Evolutionary conservation across 2,329 filamentous ascomycete genomes (phyloP), one percentile per base, ranked within the genome.

Genomic region (Stemphylium vesicarium): DNA sequence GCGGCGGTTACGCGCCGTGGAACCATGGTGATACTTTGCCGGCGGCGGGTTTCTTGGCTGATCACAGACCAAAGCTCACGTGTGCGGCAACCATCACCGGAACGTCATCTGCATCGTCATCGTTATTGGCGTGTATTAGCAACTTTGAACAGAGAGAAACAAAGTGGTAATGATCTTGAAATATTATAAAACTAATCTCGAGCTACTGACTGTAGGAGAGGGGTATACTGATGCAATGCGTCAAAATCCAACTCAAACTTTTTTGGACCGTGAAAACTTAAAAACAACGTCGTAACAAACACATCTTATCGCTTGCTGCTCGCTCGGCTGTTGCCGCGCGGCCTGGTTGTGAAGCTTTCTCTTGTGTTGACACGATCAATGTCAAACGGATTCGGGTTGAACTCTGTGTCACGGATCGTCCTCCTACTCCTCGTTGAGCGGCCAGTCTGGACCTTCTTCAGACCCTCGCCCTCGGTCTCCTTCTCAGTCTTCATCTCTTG

Each of bases 331-430:
- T 60, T 65, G 9, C 47, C 50, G 16, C 66, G 61, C n/a, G 56
- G 53, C 48, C 67, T 64, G 40, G 45, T 53, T 10, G 48, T 62
- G 59, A 82, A 82, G 53, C 75, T 79, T 49, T 81, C 79, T 51
- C 75, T 66, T 24, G 80, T 82, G 55, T 81, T 73, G 12, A 81
- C 75, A 1, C 79, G 75, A 57, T 82, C 80, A 36, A 82, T 76
- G 49, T 80, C 79, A 58, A 78, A 82, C 4, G 80, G 80, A 57
- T 77, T 81, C n/a, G 78, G 74, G 40, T 80, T 76, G 45, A 64
- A 75, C 18, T 74, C 66, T 9, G 65, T 56, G 8, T 57, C 66
- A 22, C 69, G 65, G 20, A 64, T 55, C 3, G 66, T 66, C 51
- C 59, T 62, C 46, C 47, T 64, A 42, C 59, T 68, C 53, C 61